Percentiles rank a stretch among this genome's conserved stretches.
phyloP scores from a whole-genome alignment of 805 yeast species.

The Ogataea allantospora region DNA sequence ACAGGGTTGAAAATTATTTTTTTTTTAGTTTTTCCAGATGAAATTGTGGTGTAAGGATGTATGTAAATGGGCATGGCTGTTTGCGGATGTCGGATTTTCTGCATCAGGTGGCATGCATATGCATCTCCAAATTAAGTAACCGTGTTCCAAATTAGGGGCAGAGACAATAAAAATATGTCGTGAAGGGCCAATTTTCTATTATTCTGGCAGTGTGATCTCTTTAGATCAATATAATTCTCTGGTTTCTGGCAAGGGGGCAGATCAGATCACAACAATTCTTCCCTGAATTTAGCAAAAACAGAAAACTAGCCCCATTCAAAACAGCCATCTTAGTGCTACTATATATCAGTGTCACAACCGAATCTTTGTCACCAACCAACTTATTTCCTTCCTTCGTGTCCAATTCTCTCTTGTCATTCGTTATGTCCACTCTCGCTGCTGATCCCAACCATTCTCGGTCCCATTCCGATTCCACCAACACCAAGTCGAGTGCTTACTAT shows the following conservation, averaged over 20 bases:
- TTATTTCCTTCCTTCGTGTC: slow-evolving; percentile 2
- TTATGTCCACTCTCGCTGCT: slow-evolving; percentile 22
- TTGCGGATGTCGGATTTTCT: slow-evolving; percentile 14
- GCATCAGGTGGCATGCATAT: slow-evolving; percentile 15
- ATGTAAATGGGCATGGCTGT: slow-evolving; percentile 3
- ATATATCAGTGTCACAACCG: slow-evolving; percentile 6
- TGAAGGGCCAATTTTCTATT: slow-evolving; percentile 4
- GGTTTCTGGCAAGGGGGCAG: slow-evolving; percentile 14
- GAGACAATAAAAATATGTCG: slow-evolving; percentile 5
- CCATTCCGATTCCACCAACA: slow-evolving; percentile 32
- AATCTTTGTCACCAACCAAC: slow-evolving; percentile 1
- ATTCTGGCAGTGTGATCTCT: slow-evolving; percentile 11
- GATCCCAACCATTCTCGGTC: slow-evolving; percentile 30
- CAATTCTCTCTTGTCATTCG: slow-evolving; percentile 2
- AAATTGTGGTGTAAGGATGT: slow-evolving; percentile 3
- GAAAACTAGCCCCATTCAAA: slow-evolving; percentile 20
- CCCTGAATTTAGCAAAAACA: slow-evolving; percentile 21
- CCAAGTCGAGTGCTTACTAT: slow-evolving; percentile 25
- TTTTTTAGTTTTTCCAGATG: neutral
- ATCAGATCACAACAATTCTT: slow-evolving; percentile 19
- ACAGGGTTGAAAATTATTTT: neutral
- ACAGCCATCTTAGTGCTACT: slow-evolving; percentile 9
- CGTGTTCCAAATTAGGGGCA: slow-evolving; percentile 5
- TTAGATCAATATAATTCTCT: slow-evolving; percentile 17
- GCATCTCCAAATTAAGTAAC: slow-evolving; percentile 4